Percentiles rank a stretch among this genome's conserved stretches.
Evolutionary conservation across 129 eudicot genomes (phyloP).

Genomic region (Helichrysum umbraculigerum): DNA sequence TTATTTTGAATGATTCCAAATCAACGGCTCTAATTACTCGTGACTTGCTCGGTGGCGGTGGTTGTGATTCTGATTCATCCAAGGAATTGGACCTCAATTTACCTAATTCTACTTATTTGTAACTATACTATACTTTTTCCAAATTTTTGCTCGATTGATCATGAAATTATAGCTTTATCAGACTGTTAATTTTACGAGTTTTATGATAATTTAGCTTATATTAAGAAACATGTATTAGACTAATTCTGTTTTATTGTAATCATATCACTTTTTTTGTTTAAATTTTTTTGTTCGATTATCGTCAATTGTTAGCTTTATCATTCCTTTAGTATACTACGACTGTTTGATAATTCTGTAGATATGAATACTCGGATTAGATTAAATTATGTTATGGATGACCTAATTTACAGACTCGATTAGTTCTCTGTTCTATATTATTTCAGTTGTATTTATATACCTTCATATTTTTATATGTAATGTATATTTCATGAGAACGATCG

Average conservation of each 20-base stretch:
- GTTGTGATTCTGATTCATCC: conserved; percentile 54
- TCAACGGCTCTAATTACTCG: conserved; percentile 64
- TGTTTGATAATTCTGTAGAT: conserved; percentile 11
- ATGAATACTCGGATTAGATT: neutral
- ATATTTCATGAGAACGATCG: neutral
- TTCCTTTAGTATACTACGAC: neutral
- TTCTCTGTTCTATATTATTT: neutral
- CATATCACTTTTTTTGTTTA: neutral
- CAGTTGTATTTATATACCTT: neutral
- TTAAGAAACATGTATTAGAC: neutral
- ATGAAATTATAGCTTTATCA: neutral
- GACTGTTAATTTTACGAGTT: neutral
- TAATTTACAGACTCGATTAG: neutral
- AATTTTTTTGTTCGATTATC: neutral
- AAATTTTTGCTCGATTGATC: neutral
- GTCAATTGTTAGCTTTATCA: neutral
- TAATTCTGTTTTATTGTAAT: neutral
- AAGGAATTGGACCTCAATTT: conserved; percentile 88
- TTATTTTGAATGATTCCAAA: conserved; percentile 34
- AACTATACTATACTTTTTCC: neutral
- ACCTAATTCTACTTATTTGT: neutral
- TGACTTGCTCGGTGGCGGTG: conserved; percentile 85
- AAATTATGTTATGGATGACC: neutral
- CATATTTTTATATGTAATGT: too few species aligned
- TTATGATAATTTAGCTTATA: neutral